Evolutionary conservation across 2,329 filamentous ascomycete genomes (phyloP), one percentile per base, ranked within the genome.

Genomic region (Cladosporium sp.): DNA sequence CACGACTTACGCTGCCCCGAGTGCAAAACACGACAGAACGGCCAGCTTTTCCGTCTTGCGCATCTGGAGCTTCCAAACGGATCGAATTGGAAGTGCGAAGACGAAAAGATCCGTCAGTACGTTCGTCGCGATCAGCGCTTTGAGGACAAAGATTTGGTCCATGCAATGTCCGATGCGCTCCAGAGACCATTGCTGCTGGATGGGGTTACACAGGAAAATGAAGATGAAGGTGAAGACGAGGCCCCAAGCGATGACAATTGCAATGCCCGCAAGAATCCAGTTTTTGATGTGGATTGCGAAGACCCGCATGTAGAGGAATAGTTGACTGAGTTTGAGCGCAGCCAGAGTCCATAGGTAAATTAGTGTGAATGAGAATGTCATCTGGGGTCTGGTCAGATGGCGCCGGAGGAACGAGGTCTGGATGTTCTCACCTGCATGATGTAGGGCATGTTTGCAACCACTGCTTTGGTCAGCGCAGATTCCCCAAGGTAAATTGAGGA

Each of bases 21-120:
- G 60, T 13, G 60, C 60, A 25, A 63, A 63, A 18, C 60, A 63
- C 16, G 60, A 54, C 2, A 63, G 7, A 26, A 63, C 49, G 8
- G 60, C 60, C 3, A 63, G 8, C 25, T 63, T 63, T 26, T 63
- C 60, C 18, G 60, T 63, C 49, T 63, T 63, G 10, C 60, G 60
- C 60, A 63, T 63, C 32, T 63, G 60, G 18, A 63, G 49, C 49
- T 30, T 63, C 60, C 60, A 63, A 23, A 63, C 60, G 11, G 49
- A 54, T 43, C 60, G 46, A 34, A 63, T 48, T 0, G 60, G 60
- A 13, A 63, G 49, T 1, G 39, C 25, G 60, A 63, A 63, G 25
- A 63, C 32, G 60, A 54, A 48, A 6, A 63, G 0, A n/a, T 63
- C 60, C 10, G 60, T 63, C 16, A 63, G 11, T 16, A 63, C 54